Base-by-base conservation (phyloP, 1,284 basidiomycete species). In the Melampsora occidentalis region DNA sequence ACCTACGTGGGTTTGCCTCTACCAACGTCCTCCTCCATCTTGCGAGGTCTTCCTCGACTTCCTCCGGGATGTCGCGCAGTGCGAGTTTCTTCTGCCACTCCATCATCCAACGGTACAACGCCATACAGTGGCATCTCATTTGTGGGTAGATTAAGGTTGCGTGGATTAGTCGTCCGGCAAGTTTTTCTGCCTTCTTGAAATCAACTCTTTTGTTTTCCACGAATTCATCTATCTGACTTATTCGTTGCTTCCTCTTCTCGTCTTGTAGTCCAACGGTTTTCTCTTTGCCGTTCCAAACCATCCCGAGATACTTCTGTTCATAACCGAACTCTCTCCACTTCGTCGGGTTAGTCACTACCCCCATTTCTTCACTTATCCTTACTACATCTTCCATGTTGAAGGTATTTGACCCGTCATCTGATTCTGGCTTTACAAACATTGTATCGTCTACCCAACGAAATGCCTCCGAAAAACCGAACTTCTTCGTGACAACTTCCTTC, bases 371-470 rank as follows among this genome's bases (percentile, higher is more conserved):
- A 6, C 33, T 39, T 4, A n/a, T 1, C 4, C 6, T 31, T 39
- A 33, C 33, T 4, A 66, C 16, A 4, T 66, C 25, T 16, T 12
- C 39, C 64, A 66, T 66, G 6, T 39, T 7, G 1, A 14, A 18
- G 16, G 1, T n/a, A 5, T 14, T 22, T 22, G 22, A 22, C 7
- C 14, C 5, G 10, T 35, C 12, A 9, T 10, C 7, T 39, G 14
- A n/a, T n/a, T n/a, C n/a, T n/a, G n/a, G 5, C 39, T 39, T 31
- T 2, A 66, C 4, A 7, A 69, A 57, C 4, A 69, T 10, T 31
- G 35, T 69, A 18, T 69, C n/a, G n/a, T 69, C 51, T 9, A 69
- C 67, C 67, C 67, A 69, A 2, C 67, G 7, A 48, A 69, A 57
- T 2, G 51, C n/a, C 2, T 14, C 33, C 16, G 31, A 6, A 1